Evolutionary conservation across 1,139 yeast genomes (phyloP).

Genomic region (Ogataea hybrid): DNA sequence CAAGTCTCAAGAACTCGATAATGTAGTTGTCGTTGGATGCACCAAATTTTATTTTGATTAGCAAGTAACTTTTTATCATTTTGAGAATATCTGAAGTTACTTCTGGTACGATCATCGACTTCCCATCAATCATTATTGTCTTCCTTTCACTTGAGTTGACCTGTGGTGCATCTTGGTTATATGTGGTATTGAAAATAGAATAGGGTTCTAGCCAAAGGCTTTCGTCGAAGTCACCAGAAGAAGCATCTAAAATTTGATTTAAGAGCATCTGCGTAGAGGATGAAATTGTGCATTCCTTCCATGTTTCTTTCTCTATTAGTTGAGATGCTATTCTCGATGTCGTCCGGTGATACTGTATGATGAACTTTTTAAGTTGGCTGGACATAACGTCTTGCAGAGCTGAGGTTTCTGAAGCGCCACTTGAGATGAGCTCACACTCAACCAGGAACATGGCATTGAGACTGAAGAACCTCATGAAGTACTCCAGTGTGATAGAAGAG

Average conservation of each 20-base stretch:
- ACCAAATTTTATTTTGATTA: constrained; percentile 51
- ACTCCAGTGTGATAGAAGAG: constrained; percentile 50
- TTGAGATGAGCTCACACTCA: constrained; percentile 79
- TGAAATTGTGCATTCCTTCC: constrained; percentile 70
- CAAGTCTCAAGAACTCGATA: constrained; percentile 48
- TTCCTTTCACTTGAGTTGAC: constrained; percentile 31
- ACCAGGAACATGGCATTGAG: constrained; percentile 67
- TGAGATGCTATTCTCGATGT: constrained; percentile 44
- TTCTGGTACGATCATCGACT: constrained; percentile 44
- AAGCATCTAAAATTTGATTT: constrained; percentile 54
- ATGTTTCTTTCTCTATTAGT: constrained; percentile 64
- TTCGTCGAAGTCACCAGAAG: constrained; percentile 34
- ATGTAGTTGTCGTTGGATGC: constrained; percentile 39
- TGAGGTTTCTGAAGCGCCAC: constrained; percentile 62
- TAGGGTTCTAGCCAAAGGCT: constrained; percentile 50
- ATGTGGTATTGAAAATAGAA: constrained; percentile 27
- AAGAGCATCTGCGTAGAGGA: constrained; percentile 48
- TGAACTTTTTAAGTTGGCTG: constrained; percentile 63
- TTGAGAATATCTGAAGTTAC: constrained; percentile 38
- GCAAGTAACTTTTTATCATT: constrained; percentile 46
- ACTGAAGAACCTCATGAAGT: constrained; percentile 65
- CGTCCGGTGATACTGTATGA: constrained; percentile 55
- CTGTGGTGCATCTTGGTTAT: too few species aligned
- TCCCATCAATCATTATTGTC: constrained; percentile 39
- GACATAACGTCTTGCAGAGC: constrained; percentile 64